phyloP scores from a whole-genome alignment of 148 eudicot species.

The Silene conica region DNA sequence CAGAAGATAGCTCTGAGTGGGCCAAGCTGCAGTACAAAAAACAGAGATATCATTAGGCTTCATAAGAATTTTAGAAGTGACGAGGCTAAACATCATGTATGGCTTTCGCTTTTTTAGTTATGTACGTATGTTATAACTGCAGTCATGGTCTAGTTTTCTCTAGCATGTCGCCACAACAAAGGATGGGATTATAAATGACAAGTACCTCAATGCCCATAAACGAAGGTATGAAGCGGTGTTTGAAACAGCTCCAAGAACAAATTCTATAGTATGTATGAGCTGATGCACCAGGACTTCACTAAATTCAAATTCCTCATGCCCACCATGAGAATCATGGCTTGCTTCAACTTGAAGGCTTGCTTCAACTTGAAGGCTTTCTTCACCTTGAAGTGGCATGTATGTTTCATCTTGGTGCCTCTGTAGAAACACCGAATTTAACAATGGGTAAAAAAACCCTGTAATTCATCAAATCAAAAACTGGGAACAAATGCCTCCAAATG shows the following conservation, averaged over 20 bases:
- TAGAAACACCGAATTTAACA: conserved; percentile 22
- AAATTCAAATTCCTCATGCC: conserved; percentile 89
- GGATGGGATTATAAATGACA: not conserved
- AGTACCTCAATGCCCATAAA: conserved; percentile 93
- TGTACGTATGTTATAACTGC: not conserved
- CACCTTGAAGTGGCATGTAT: conserved; percentile 54
- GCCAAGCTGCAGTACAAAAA: conserved; percentile 55
- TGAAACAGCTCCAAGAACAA: conserved; percentile 97
- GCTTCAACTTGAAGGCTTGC: conserved; percentile 62
- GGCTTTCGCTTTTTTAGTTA: not conserved
- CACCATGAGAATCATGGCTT: conserved; percentile 61
- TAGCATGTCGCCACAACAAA: not conserved
- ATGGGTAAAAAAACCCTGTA: conserved; percentile 15
- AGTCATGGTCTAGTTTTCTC: not conserved
- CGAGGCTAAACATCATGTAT: too few relatives aligned
- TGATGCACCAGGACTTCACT: conserved; percentile 96
- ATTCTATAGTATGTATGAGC: conserved; percentile 92
- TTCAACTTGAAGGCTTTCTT: conserved; percentile 55
- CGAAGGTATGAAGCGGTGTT: conserved; percentile 99
- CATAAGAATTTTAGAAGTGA: not conserved
- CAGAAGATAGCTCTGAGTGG: conserved; percentile 78
- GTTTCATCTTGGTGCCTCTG: conserved; percentile 89
- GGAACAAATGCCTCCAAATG: conserved; percentile 6
- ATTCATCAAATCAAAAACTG: not conserved
- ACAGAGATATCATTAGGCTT: conserved; percentile 9